Base-by-base conservation (phyloP, 495 filamentous ascomycete genomes). In the Hypoxylon trugodes region DNA sequence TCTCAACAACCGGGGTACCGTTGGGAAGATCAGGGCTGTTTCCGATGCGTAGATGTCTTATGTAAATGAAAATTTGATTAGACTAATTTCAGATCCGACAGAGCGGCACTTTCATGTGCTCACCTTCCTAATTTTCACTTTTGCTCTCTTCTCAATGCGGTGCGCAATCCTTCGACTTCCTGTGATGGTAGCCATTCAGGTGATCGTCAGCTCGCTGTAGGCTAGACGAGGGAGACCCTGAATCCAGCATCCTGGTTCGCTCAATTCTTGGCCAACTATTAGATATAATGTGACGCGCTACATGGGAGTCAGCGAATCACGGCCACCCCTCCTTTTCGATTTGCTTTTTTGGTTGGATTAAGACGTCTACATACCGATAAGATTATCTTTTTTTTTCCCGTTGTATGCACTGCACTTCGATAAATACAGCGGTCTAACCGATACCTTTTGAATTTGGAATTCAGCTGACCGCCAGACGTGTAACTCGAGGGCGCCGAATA, bases 241-340 rank as follows among this genome's bases (percentile, higher is more conserved):
- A 67, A 59, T 62, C 64, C 64, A 58, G 16, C 58, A 67, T 62
- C 64, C 64, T 61, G 64, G 64, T 62, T 67, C 58, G 64, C 26
- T 24, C 35, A 53, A 15, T 25, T 62, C 56, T 61, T 66, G 50
- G 62, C 62, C 37, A 33, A 16, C 30, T 45, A 21, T 37, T 51
- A 32, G 50, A 36, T 48, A 37, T 35, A 18, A 43, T 51, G 28
- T 16, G 32, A 13, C 33, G 22, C 16, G 36, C 41, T 53, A 52
- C 38, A 16, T 26, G 38, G 15, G 35, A 13, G 25, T 19, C 36
- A 30, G 38, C 57, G 57, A 66, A 66, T 66, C 63, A 66, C 63
- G 63, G 63, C 50, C n/a, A n/a, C n/a, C n/a, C n/a, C n/a, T n/a
- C n/a, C 24, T 60, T 32, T 19, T 56, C 56, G 45, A 22, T 24